Base-by-base conservation (phyloP, 495 filamentous ascomycete species). In the Cenococcum geophilum region DNA sequence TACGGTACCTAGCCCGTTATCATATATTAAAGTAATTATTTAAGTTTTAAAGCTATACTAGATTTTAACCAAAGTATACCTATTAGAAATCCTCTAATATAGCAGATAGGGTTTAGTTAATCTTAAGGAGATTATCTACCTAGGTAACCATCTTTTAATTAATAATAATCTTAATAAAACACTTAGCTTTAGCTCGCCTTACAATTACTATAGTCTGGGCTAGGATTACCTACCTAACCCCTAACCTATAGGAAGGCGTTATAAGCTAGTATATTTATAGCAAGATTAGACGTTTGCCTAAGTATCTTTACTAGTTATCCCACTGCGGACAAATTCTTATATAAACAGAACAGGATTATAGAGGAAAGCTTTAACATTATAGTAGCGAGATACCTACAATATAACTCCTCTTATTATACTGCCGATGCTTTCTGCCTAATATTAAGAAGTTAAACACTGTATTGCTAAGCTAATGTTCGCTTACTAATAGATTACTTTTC, bases 11-110 rank as follows among this genome's bases (percentile, higher is more conserved):
- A 20, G 62, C 56, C 62, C 68, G 66, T 59, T 57, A 64, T 68
- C 45, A 66, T 66, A 67, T 64, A 64, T 70, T 60, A 48, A 65
- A 35, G 65, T 66, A 68, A 66, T 70, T 66, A 70, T 68, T 60
- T 66, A 59, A 56, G 21, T 53, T 68, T 16, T 47, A 51, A 59
- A 60, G 49, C 16, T 54, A 68, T 66, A 60, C 68, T 70, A 70
- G 68, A 62, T 57, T 63, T 32, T 54, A 59, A 59, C 68, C 65
- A 63, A 61, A 63, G 62, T 57, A 63, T 64, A 45, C 62, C 68
- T 62, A 68, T 70, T 66, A 66, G 68, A 68, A 62, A 70, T 70
- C 68, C 68, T 68, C 65, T 70, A 66, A 70, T 66, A 66, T 70
- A 66, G 68, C 68, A 62, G 61, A 25, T 59, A 50, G 59, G 62